Percentiles rank a stretch among this genome's conserved stretches.
Conservation (phyloP, 1,284 basidiomycete species). For the Anthracocystis setariae region DNA sequence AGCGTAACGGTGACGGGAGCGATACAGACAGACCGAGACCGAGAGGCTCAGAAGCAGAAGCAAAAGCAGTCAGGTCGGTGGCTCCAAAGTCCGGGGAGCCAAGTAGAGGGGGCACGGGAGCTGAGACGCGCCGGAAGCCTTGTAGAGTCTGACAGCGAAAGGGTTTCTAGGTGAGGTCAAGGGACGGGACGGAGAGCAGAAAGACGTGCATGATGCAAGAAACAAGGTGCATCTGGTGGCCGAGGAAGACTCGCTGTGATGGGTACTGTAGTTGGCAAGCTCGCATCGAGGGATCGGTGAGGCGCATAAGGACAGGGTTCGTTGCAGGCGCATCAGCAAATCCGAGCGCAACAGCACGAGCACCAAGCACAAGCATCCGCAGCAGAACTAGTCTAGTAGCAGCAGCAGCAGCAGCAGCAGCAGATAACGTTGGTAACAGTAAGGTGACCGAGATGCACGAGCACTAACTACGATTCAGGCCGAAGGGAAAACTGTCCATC, state of each 20-base stretch:
- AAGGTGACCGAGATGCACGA: no score
- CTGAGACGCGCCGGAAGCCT: not conserved
- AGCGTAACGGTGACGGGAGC: no score
- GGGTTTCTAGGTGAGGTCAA: not conserved
- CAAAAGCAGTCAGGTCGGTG: constrained; percentile 12
- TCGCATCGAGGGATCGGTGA: constrained; percentile 4
- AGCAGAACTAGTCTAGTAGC: no score
- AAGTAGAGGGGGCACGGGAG: not conserved
- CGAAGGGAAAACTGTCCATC: no score
- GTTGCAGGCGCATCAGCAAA: no score
- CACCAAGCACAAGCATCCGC: no score
- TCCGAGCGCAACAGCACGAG: not conserved
- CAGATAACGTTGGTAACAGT: no score
- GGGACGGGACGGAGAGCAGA: constrained; percentile 9
- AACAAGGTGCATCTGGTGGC: constrained; percentile 5
- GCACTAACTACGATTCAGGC: no score
- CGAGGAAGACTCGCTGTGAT: no score
- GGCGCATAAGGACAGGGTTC: constrained; percentile 3
- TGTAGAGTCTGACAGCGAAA: constrained; percentile 1
- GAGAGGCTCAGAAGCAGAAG: not conserved
- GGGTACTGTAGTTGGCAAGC: not conserved
- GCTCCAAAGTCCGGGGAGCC: constrained; percentile 30
- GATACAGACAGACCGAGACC: not conserved
- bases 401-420: no score
- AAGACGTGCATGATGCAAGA: not conserved